These are phyloP conservation scores for Graphilbum ipis-grandicollis DNA, from an alignment of 2,329 filamentous ascomycete genomes.

Conservation along the genomic window DNA sequence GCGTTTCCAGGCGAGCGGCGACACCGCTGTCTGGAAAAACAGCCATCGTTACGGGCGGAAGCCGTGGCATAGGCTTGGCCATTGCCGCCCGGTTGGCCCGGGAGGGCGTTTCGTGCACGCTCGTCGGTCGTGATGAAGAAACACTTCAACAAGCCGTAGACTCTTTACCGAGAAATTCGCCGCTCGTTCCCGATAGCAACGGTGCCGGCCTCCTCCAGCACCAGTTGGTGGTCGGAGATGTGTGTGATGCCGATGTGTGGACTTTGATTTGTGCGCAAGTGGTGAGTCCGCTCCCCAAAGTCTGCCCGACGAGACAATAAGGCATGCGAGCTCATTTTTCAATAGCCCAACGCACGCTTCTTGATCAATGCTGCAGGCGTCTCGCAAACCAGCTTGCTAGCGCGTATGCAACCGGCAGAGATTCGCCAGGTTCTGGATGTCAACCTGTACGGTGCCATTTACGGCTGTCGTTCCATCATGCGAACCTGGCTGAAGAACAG, in stretches of 20 bases:
- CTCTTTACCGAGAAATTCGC: slow-evolving; percentile 9
- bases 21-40: slow-evolving; percentile 28
- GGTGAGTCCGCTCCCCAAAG: slow-evolving; percentile 1
- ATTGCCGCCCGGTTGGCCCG: slow-evolving; percentile 49
- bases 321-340: no score
- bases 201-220: not conserved
- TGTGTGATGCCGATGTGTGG: slow-evolving; percentile 9
- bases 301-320: no score
- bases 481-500: slow-evolving; percentile 4
- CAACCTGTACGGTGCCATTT: slow-evolving; percentile 52
- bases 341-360: slow-evolving; percentile 21
- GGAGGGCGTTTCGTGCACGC: slow-evolving; percentile 40
- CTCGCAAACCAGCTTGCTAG: slow-evolving; percentile 46
- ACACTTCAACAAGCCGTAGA: slow-evolving; percentile 22
- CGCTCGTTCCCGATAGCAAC: not conserved
- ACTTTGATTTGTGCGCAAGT: slow-evolving; percentile 1
- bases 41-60: slow-evolving; percentile 51
- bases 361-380: slow-evolving; percentile 71
- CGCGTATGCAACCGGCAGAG: slow-evolving; percentile 28
- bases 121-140: slow-evolving; percentile 39
- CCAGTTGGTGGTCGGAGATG: slow-evolving; percentile 9
- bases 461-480: slow-evolving; percentile 35
- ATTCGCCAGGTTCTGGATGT: slow-evolving; percentile 44
- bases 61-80: slow-evolving; percentile 50
- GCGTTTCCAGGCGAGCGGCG: no score